phyloP scores from a whole-genome alignment of 1,284 basidiomycete genomes.

The Leccinum holopus region DNA sequence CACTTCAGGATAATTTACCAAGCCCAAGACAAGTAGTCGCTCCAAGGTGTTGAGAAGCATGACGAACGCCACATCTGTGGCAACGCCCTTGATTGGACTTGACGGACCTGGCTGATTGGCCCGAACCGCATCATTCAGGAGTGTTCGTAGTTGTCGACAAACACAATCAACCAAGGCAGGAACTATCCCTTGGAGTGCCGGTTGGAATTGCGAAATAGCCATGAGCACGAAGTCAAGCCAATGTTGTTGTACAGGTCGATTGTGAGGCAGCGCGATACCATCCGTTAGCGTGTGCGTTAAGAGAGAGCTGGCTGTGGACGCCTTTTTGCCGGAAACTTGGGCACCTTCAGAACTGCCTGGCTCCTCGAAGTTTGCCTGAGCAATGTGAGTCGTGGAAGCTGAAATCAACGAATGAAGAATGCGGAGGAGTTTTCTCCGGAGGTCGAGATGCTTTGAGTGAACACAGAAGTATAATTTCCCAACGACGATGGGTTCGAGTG shows the following conservation, averaged over 20 bases:
- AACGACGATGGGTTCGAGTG: conserved; percentile 70
- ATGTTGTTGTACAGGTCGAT: conserved; percentile 83
- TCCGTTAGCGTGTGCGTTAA: conserved; percentile 79
- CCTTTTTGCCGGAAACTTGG: conserved; percentile 22
- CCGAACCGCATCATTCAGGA: conserved; percentile 56
- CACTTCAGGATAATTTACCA: conserved; percentile 51
- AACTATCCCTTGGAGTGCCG: conserved; percentile 65
- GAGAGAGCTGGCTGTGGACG: conserved; percentile 61
- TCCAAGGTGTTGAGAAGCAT: conserved; percentile 85
- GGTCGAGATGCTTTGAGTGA: conserved; percentile 67
- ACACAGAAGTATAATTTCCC: conserved; percentile 76
- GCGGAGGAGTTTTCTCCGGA: conserved; percentile 92
- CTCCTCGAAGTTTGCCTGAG: conserved; percentile 30
- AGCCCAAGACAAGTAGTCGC: conserved; percentile 67
- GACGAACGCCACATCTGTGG: conserved; percentile 81
- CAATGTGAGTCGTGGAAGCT: conserved; percentile 42
- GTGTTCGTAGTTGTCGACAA: conserved; percentile 68
- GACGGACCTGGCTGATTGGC: conserved; percentile 40
- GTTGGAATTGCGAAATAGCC: conserved; percentile 83
- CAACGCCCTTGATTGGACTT: conserved; percentile 44
- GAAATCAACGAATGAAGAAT: conserved; percentile 85
- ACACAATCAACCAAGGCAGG: conserved; percentile 80
- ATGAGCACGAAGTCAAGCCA: conserved; percentile 97
- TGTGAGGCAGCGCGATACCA: conserved; percentile 69
- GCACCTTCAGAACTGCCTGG: conserved; percentile 30